Percentiles rank a stretch among this genome's conserved stretches.
Evolutionary conservation across 441 rosid genomes (phyloP).

Genomic region (Eugenia klotzschiana): DNA sequence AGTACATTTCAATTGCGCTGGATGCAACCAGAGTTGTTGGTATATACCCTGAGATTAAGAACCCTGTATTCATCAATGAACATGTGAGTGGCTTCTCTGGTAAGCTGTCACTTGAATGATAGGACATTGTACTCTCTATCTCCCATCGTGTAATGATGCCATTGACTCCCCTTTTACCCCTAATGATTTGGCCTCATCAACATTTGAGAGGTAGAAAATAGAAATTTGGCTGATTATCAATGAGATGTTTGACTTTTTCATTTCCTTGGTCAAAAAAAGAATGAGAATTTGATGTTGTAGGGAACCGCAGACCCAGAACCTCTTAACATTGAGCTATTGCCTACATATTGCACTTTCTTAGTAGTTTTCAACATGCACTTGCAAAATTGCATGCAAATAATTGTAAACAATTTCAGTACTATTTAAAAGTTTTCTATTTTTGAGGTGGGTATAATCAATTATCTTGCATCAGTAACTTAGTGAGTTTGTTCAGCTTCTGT

Average conservation of each 20-base stretch:
- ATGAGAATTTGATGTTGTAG: not conserved
- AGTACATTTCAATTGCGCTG: constrained; percentile 73
- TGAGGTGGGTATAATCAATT: not conserved
- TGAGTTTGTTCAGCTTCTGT: not conserved
- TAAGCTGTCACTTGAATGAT: not conserved
- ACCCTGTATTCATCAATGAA: constrained; percentile 73
- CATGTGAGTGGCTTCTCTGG: constrained; percentile 31
- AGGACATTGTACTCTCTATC: not conserved
- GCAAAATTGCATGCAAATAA: not conserved
- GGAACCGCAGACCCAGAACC: not conserved
- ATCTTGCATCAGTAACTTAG: not conserved
- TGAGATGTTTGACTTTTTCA: not conserved
- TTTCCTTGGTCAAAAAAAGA: not conserved
- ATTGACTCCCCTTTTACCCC: not conserved
- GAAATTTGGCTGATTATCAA: not conserved
- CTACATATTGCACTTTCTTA: not conserved
- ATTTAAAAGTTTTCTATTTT: not conserved
- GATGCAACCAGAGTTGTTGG: constrained; percentile 87
- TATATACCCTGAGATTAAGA: constrained; percentile 92
- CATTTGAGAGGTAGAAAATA: not conserved
- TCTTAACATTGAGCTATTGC: not conserved
- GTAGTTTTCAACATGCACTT: not conserved
- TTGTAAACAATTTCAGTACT: not conserved
- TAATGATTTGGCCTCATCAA: not conserved
- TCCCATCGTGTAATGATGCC: not conserved